Evolutionary conservation across 306 rosid species (phyloP), one percentile per base, ranked within the genome.

Genomic region (Ormosia emarginata): DNA sequence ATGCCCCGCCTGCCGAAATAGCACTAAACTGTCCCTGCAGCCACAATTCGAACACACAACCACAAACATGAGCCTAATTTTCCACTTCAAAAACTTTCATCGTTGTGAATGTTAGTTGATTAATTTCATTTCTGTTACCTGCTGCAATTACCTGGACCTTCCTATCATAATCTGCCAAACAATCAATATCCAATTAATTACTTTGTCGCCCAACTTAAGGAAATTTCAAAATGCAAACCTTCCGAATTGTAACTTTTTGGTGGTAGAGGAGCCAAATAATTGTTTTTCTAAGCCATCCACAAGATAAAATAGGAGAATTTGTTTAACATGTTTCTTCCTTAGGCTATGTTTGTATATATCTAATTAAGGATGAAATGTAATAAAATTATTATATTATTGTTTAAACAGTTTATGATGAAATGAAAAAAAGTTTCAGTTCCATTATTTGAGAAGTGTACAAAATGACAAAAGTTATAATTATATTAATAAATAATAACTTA

Each of bases 21-120:
- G 74, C 98, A 63, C 83, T 81, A 63, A 56, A 87, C 91, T 36
- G 97, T 80, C 78, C 99, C 99, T 93, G 90, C 78, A 82, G 2
- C 44, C 86, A 67, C 73, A 84, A 41, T 71, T 77, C 14, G 44
- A 83, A 8, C 30, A 70, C 15, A 80, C 40, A 75, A 11, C 29
- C 39, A 39, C 10, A 11, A 53, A 12, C 57, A 67, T 79, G 1
- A 79, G 47, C 68, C 46, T 36, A 75, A 49, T 34, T 33, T 66
- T 59, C 46, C 34, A 12, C 63, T 30, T 52, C 18, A 53, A 8
- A 78, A 76, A 32, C 70, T 47, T 75, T 11, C 67, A 10, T 74
- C 57, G 2, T 34, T n/a, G 5, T 17, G 4, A 67, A 41, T 29
- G 3, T 46, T 74, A 29, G 32, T 74, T 59, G 24, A 24, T 24